Percentiles rank a stretch among this genome's conserved stretches.
Conservation (phyloP, 805 yeast genomes). For the Grigorovia jiainica region DNA sequence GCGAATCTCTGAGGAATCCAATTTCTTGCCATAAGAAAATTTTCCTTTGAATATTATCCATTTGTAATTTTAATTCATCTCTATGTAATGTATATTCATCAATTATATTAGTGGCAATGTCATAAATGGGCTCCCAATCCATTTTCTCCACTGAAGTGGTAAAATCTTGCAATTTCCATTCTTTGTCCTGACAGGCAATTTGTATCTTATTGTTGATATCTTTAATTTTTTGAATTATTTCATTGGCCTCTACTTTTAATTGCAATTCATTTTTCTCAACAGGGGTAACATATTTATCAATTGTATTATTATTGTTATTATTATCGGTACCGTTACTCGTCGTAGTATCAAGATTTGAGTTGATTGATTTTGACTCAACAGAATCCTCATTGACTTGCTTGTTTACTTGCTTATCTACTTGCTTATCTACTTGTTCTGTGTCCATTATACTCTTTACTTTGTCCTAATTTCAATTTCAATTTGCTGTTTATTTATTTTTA, state of each 20-base stretch:
- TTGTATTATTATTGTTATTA: too few relatives aligned
- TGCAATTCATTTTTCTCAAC: not conserved
- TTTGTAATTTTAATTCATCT: constrained; percentile 14
- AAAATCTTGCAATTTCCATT: not conserved
- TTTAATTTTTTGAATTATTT: not conserved
- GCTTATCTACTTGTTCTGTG: too few relatives aligned
- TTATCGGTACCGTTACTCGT: too few relatives aligned
- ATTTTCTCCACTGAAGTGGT: constrained; percentile 7
- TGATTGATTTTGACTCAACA: too few relatives aligned
- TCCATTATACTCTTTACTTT: too few relatives aligned
- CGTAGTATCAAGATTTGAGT: too few relatives aligned
- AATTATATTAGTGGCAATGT: constrained; percentile 22
- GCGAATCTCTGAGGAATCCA: constrained; percentile 26
- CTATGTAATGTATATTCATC: constrained; percentile 23
- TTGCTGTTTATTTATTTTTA: too few relatives aligned
- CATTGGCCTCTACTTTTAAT: not conserved
- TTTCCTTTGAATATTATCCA: constrained; percentile 19
- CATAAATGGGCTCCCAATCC: constrained; percentile 26
- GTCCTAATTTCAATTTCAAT: too few relatives aligned
- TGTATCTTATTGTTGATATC: not conserved
- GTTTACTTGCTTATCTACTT: too few relatives aligned
- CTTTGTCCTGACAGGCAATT: not conserved
- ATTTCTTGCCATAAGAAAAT: constrained; percentile 28
- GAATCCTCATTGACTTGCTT: too few relatives aligned
- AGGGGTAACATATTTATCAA: not conserved